A percentile compares a stretch with the other conserved stretches of the same genome.
phyloP scores from a whole-genome alignment of 108 stramenopile genomes.

The Epithemia pelagica region DNA sequence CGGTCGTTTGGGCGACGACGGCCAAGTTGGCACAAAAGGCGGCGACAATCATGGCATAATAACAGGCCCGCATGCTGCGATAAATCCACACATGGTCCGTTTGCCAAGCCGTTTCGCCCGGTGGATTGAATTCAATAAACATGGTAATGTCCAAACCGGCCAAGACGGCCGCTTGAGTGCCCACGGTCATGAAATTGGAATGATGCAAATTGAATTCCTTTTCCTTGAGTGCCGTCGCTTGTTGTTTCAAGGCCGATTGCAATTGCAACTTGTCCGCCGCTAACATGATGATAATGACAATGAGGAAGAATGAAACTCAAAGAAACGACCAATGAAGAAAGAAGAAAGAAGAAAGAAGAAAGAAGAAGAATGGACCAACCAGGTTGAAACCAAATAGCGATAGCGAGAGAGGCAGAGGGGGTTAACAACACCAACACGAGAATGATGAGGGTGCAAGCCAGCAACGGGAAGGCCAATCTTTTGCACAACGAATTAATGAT shows the following conservation, averaged over 20 bases:
- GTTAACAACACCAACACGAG: too few relatives aligned
- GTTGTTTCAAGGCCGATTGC: conserved; percentile 79
- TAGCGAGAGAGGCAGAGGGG: too few relatives aligned
- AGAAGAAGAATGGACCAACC: too few relatives aligned
- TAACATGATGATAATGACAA: conserved; percentile 40
- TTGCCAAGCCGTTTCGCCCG: conserved; percentile 54
- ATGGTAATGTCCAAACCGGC: conserved; percentile 87
- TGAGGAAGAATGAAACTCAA: too few relatives aligned
- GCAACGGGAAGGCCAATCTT: too few relatives aligned
- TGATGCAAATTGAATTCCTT: conserved; percentile 91
- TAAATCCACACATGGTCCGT: conserved; percentile 17
- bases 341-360: too few relatives aligned
- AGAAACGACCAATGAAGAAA: too few relatives aligned
- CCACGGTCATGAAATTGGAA: conserved; percentile 69
- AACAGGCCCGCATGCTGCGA: conserved; percentile 58
- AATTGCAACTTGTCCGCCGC: conserved; percentile 88
- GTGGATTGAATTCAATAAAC: conserved; percentile 87
- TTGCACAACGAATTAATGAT: too few relatives aligned
- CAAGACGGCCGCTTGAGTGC: conserved; percentile 86
- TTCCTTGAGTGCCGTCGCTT: conserved; percentile 86
- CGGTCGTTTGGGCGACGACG: conserved; percentile 78
- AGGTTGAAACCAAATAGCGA: too few relatives aligned
- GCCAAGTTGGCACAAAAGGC: conserved; percentile 86
- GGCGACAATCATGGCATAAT: conserved; percentile 66
- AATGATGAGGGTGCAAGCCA: too few relatives aligned